Evolutionary conservation across 1,139 yeast genomes (phyloP).

Genomic region (Debaryomyces udenii): DNA sequence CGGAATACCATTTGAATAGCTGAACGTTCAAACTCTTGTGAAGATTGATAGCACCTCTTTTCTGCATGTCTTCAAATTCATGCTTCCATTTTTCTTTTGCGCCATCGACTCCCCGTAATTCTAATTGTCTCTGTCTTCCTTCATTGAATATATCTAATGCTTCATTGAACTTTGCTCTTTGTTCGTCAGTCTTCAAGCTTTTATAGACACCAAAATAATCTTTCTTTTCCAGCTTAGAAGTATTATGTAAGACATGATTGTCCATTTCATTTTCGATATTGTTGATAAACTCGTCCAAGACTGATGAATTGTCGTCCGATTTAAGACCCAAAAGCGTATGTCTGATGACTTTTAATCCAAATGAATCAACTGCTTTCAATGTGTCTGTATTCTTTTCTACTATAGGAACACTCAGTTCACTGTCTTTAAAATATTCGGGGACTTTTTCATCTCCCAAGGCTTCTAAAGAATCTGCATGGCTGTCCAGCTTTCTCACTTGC

Average conservation of each 20-base stretch:
- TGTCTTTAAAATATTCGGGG: conserved; percentile 34
- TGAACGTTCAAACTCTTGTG: conserved; percentile 68
- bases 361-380: conserved; percentile 71
- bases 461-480: conserved; percentile 16
- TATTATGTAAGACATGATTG: conserved; percentile 32
- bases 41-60: conserved; percentile 61
- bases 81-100: conserved; percentile 89
- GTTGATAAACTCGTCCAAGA: conserved; percentile 36
- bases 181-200: conserved; percentile 51
- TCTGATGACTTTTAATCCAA: conserved; percentile 79
- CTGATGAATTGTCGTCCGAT: conserved; percentile 28
- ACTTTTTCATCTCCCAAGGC: conserved; percentile 17
- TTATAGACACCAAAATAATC: conserved; percentile 71
- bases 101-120: conserved; percentile 78
- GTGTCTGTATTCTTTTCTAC: conserved; percentile 57
- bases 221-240: conserved; percentile 39
- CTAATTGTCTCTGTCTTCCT: conserved; percentile 75
- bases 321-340: conserved; percentile 73
- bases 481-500: conserved; percentile 23
- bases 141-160: conserved; percentile 70
- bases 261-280: conserved; percentile 36
- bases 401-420: conserved; percentile 29
- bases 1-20: conserved; percentile 77
- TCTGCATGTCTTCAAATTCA: conserved; percentile 71
- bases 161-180: conserved; percentile 59